Conservation (phyloP, 2,329 filamentous ascomycete species). For the Claviceps fusiformis region DNA sequence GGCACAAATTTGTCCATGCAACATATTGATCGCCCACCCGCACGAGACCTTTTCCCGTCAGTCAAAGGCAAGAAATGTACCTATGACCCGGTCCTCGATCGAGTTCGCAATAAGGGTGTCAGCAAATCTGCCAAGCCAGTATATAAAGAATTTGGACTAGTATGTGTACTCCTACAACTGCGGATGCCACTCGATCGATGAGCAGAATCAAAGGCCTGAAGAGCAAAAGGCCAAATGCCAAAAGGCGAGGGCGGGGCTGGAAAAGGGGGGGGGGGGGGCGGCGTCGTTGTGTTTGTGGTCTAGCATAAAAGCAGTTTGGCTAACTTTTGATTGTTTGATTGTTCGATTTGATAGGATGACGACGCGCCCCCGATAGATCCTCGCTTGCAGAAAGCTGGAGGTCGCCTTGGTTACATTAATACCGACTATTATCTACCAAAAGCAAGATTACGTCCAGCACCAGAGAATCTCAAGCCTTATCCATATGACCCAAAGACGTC, state of each 20-base stretch:
- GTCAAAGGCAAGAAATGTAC: constrained; percentile 44
- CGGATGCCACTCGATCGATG: constrained; percentile 12
- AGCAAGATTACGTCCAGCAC: constrained; percentile 55
- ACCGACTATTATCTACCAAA: constrained; percentile 58
- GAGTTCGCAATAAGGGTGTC: constrained; percentile 32
- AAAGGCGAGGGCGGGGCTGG: too few species aligned
- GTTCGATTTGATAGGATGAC: constrained; percentile 50
- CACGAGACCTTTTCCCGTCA: constrained; percentile 41
- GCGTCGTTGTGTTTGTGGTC: constrained; percentile 45
- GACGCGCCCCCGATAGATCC: constrained; percentile 70
- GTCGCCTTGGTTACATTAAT: constrained; percentile 52
- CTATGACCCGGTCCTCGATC: constrained; percentile 47
- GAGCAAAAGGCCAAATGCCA: neutral
- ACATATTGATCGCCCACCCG: constrained; percentile 31
- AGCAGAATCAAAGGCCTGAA: neutral
- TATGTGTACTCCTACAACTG: constrained; percentile 44
- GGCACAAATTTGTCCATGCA: constrained; percentile 21
- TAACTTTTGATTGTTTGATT: constrained; percentile 30
- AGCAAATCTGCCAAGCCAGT: constrained; percentile 45
- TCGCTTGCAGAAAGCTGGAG: constrained; percentile 54
- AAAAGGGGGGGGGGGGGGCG: constrained; percentile 27
- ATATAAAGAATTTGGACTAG: constrained; percentile 51
- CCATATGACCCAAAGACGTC: constrained; percentile 71
- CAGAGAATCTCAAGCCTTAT: constrained; percentile 73
- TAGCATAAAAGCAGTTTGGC: constrained; percentile 27